phyloP scores from a whole-genome alignment of 2,329 filamentous ascomycete species.

The Claviceps spartinae region DNA sequence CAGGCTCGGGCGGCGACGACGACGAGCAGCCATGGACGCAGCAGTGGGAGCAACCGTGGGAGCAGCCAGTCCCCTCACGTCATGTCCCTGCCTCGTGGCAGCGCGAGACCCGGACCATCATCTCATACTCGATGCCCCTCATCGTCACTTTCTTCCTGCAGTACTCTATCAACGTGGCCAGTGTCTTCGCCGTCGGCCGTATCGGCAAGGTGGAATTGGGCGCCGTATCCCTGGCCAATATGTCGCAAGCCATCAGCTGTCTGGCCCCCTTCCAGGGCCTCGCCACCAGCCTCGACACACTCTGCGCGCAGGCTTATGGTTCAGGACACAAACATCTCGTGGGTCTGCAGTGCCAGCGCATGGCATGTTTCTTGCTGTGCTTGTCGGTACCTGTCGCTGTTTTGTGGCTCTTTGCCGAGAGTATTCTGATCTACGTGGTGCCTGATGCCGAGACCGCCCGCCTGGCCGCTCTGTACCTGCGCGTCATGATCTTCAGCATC shows the following conservation, averaged over 20 bases:
- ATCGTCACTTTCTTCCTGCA: conserved; percentile 63
- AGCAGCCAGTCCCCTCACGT: conserved; percentile 63
- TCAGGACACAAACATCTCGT: conserved; percentile 83
- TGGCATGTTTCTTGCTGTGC: conserved; percentile 63
- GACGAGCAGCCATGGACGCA: conserved; percentile 35
- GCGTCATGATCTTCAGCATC: conserved; percentile 57
- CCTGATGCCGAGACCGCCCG: conserved; percentile 45
- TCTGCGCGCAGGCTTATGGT: conserved; percentile 88
- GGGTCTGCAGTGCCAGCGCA: conserved; percentile 66
- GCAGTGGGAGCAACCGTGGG: conserved; percentile 49
- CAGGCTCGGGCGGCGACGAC: conserved; percentile 26
- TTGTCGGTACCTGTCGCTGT: conserved; percentile 60
- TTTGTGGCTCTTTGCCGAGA: conserved; percentile 56
- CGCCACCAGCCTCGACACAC: conserved; percentile 78
- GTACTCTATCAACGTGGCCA: conserved; percentile 72
- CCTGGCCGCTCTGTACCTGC: conserved; percentile 60
- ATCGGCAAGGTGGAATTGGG: conserved; percentile 50
- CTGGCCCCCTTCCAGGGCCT: conserved; percentile 72
- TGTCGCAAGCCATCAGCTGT: conserved; percentile 70
- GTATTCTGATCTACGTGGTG: conserved; percentile 40
- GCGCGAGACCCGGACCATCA: conserved; percentile 71
- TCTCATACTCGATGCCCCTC: conserved; percentile 55
- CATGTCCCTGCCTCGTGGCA: conserved; percentile 84
- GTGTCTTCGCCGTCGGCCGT: conserved; percentile 65
- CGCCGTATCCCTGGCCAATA: conserved; percentile 40